Evolutionary conservation across 1,284 basidiomycete species (phyloP).

Genomic region (Fistulinella cinereoalba): DNA sequence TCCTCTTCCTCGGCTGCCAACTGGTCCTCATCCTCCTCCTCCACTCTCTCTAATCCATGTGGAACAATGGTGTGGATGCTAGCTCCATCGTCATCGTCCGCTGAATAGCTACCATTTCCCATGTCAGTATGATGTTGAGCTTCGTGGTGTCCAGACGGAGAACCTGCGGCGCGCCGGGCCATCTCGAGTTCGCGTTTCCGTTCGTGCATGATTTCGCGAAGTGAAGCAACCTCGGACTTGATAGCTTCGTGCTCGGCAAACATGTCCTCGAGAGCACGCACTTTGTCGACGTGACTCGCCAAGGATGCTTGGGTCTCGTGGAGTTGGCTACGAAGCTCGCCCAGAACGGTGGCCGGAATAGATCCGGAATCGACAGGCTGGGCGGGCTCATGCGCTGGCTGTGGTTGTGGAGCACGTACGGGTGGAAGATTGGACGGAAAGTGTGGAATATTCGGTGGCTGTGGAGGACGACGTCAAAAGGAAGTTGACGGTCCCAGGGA

Average conservation of each 20-base stretch:
- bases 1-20: constrained; percentile 44
- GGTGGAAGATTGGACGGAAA: constrained; percentile 65
- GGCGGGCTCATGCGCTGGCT: constrained; percentile 31
- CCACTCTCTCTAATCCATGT: constrained; percentile 70
- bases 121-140: constrained; percentile 31
- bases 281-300: constrained; percentile 80
- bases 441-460: constrained; percentile 59
- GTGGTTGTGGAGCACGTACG: constrained; percentile 56
- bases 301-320: constrained; percentile 83
- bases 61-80: constrained; percentile 64
- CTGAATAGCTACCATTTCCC: constrained; percentile 34
- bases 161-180: constrained; percentile 18
- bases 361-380: constrained; percentile 24
- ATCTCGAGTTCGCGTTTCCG: constrained; percentile 37
- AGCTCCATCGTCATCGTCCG: constrained; percentile 56
- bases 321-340: constrained; percentile 77
- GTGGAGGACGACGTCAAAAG: constrained; percentile 11
- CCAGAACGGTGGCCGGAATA: constrained; percentile 23
- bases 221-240: constrained; percentile 72
- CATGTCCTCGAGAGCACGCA: constrained; percentile 78
- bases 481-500: neutral
- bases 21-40: constrained; percentile 71
- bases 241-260: constrained; percentile 87
- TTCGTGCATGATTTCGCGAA: constrained; percentile 71
- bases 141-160: constrained; percentile 25